Evolutionary conservation across 441 rosid genomes (phyloP).

Genomic region (Populus hybrid): DNA sequence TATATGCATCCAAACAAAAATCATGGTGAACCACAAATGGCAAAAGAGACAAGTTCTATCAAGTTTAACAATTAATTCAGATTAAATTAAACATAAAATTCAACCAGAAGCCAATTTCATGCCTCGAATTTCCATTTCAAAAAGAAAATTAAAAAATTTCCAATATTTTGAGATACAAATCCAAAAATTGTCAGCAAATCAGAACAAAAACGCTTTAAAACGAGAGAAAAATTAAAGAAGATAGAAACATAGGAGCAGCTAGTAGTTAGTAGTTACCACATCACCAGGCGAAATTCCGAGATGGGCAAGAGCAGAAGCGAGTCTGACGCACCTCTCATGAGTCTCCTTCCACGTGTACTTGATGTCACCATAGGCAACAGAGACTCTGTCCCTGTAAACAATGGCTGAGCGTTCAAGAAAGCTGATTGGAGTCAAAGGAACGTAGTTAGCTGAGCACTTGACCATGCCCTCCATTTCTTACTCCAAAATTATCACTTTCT

Average conservation of each 20-base stretch:
- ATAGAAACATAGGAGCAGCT: background rate
- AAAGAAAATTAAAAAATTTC: background rate
- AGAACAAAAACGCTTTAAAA: background rate
- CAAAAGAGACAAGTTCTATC: background rate
- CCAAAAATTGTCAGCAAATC: background rate
- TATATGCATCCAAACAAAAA: too few species aligned
- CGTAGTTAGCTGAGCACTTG: constrained; percentile 57
- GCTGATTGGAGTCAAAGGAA: constrained; percentile 64
- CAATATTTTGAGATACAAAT: background rate
- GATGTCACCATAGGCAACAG: constrained; percentile 59
- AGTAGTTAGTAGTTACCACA: constrained; percentile 38
- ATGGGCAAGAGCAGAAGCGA: constrained; percentile 59
- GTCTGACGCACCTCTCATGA: constrained; percentile 57
- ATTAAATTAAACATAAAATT: background rate
- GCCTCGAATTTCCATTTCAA: background rate
- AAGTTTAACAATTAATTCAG: too few species aligned
- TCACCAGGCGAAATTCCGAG: constrained; percentile 52
- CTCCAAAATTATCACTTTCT: background rate
- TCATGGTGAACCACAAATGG: background rate
- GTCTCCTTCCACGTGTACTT: constrained; percentile 71
- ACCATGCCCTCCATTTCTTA: constrained; percentile 39
- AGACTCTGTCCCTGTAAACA: constrained; percentile 50
- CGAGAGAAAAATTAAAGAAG: background rate
- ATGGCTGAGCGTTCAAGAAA: constrained; percentile 75
- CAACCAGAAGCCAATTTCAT: background rate